Evolutionary conservation across 1,284 basidiomycete species (phyloP).

Genomic region (Cystobasidium slooffiae): DNA sequence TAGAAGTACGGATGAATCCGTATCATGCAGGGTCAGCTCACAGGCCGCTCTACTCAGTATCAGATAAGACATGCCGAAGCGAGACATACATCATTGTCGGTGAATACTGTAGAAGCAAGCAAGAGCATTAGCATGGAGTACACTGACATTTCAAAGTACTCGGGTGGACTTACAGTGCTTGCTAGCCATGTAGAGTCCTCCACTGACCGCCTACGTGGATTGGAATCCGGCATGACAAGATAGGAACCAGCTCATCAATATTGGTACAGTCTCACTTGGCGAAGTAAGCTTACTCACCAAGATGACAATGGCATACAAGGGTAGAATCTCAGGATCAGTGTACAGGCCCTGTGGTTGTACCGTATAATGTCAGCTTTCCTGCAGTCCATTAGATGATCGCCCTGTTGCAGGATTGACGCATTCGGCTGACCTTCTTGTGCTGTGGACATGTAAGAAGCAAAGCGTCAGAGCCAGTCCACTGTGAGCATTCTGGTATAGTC

Average conservation of each 20-base stretch:
- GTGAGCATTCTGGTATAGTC: no score
- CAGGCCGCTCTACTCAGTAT: neutral
- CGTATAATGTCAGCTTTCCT: neutral
- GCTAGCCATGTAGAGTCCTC: conserved; percentile 18
- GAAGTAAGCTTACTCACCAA: conserved; percentile 2
- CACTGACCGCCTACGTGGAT: conserved; percentile 22
- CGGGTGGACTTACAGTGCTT: conserved; percentile 33
- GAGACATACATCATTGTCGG: conserved; percentile 35
- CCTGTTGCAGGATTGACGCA: neutral
- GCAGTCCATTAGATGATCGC: neutral
- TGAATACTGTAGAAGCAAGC: conserved; percentile 13
- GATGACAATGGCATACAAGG: conserved; percentile 31
- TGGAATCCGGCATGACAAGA: neutral
- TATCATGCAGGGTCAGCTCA: neutral
- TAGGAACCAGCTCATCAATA: neutral
- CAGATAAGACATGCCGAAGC: neutral
- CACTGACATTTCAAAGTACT: no score
- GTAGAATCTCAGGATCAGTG: conserved; percentile 31
- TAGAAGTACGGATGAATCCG: neutral
- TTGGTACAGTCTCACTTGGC: neutral
- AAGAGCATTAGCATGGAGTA: neutral
- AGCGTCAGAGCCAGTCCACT: no score
- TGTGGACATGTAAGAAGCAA: no score
- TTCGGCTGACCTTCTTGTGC: no score
- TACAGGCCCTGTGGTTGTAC: conserved; percentile 16